These are phyloP conservation scores for Pulveroboletus ravenelii DNA, from an alignment of 768 basidiomycete genomes.

Conservation along the genomic window DNA sequence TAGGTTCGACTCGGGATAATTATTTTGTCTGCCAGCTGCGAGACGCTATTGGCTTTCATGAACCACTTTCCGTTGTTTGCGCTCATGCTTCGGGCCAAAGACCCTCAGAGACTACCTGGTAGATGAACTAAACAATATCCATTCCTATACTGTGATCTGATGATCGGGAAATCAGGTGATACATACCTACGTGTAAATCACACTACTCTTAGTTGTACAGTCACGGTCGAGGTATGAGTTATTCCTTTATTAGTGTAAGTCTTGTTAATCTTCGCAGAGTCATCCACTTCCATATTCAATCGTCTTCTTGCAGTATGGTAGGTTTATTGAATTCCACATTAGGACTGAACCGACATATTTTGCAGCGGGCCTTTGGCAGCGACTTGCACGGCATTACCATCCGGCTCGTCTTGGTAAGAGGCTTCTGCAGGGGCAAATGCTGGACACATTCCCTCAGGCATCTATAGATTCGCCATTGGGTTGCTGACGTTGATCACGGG, in stretches of 20 bases:
- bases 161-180: conserved; percentile 18
- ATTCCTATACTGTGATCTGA: neutral
- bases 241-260: neutral
- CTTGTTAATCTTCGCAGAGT: conserved; percentile 35
- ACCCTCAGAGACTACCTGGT: conserved; percentile 82
- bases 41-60: conserved; percentile 69
- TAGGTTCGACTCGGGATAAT: conserved; percentile 56
- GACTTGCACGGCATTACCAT: conserved; percentile 52
- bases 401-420: conserved; percentile 49
- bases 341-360: neutral
- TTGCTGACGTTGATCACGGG: conserved; percentile 12
- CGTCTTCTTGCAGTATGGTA: conserved; percentile 59
- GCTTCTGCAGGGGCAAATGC: conserved; percentile 44
- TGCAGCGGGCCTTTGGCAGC: conserved; percentile 46
- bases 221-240: conserved; percentile 19
- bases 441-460: conserved; percentile 43
- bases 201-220: conserved; percentile 21
- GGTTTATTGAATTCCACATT: conserved; percentile 5
- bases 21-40: conserved; percentile 54
- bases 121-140: neutral
- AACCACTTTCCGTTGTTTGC: conserved; percentile 93
- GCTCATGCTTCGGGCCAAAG: conserved; percentile 77
- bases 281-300: conserved; percentile 46
- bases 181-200: conserved; percentile 25
- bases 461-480: conserved; percentile 2